Percentiles rank a stretch among this genome's conserved stretches.
Conservation (phyloP, 768 basidiomycete species). For the Myochromella boudieri region DNA sequence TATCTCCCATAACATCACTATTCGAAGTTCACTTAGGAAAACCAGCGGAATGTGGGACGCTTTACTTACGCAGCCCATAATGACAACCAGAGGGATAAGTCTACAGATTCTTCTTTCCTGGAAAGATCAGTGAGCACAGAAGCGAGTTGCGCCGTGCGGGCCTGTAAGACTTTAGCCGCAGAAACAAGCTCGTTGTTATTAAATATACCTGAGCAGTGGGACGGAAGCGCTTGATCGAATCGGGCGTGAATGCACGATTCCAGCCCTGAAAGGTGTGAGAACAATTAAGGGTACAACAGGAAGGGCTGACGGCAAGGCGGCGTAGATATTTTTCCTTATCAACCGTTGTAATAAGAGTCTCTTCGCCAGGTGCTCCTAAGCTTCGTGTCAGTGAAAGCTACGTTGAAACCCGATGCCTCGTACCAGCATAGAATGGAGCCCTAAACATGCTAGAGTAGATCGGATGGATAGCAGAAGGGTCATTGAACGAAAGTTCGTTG, state of each 20-base stretch:
- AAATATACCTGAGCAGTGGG: slow-evolving; percentile 8
- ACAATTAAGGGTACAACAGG: background rate
- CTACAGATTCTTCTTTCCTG: slow-evolving; percentile 2
- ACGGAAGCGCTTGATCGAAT: slow-evolving; percentile 24
- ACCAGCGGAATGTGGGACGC: slow-evolving; percentile 4
- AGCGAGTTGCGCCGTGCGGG: slow-evolving; percentile 10
- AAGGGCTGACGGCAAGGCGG: slow-evolving; percentile 12
- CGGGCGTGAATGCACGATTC: slow-evolving; percentile 28
- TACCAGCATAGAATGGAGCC: slow-evolving; percentile 24
- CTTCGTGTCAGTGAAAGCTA: background rate
- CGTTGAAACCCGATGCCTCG: background rate
- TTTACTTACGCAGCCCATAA: slow-evolving; percentile 11
- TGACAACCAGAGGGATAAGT: slow-evolving; percentile 21
- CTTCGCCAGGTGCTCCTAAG: slow-evolving; percentile 17
- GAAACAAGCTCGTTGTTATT: background rate
- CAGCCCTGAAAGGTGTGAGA: slow-evolving; percentile 21
- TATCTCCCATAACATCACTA: slow-evolving; percentile 27
- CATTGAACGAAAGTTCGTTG: slow-evolving; percentile 34
- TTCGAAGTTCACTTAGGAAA: background rate
- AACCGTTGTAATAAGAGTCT: slow-evolving; percentile 20
- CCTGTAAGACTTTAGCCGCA: background rate
- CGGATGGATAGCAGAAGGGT: slow-evolving; percentile 21
- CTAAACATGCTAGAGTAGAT: slow-evolving; percentile 27
- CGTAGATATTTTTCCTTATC: slow-evolving; percentile 14
- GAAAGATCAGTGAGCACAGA: slow-evolving; percentile 8